Percentiles rank a stretch among this genome's conserved stretches.
phyloP scores from a whole-genome alignment of 768 basidiomycete species.

The Podaxis sp. region DNA sequence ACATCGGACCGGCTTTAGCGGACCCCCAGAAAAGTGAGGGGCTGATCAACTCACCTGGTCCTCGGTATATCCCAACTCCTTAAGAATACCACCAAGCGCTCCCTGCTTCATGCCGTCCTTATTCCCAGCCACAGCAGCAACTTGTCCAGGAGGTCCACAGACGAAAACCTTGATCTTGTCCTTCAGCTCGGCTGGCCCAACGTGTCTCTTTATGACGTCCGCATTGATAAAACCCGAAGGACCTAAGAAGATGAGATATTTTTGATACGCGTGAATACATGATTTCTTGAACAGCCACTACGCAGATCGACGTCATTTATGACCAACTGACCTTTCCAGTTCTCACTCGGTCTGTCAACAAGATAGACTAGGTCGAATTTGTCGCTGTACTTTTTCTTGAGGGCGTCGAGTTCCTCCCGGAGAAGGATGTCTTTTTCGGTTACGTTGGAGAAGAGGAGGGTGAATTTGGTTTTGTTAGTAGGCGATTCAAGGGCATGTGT shows the following conservation, averaged over 20 bases:
- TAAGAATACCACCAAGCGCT: constrained; percentile 75
- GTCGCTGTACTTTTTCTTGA: constrained; percentile 67
- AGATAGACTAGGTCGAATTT: constrained; percentile 84
- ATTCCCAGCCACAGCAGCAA: constrained; percentile 84
- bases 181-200: constrained; percentile 59
- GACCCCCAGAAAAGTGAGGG: not conserved
- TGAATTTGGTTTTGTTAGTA: constrained; percentile 92
- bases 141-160: constrained; percentile 89
- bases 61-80: constrained; percentile 81
- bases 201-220: constrained; percentile 72
- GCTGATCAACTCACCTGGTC: constrained; percentile 61
- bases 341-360: constrained; percentile 68
- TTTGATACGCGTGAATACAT: not conserved
- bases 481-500: constrained; percentile 70
- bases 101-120: constrained; percentile 91
- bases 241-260: constrained; percentile 35
- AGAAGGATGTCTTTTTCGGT: constrained; percentile 90
- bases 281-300: too few species aligned
- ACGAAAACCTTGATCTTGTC: constrained; percentile 89
- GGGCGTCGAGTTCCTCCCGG: constrained; percentile 69
- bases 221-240: constrained; percentile 72
- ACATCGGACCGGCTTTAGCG: not conserved
- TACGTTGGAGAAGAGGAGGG: constrained; percentile 87
- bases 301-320: constrained; percentile 13
- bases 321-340: constrained; percentile 52